Base-by-base conservation (phyloP, 2,329 filamentous ascomycete species). In the Beauveria asiatica region DNA sequence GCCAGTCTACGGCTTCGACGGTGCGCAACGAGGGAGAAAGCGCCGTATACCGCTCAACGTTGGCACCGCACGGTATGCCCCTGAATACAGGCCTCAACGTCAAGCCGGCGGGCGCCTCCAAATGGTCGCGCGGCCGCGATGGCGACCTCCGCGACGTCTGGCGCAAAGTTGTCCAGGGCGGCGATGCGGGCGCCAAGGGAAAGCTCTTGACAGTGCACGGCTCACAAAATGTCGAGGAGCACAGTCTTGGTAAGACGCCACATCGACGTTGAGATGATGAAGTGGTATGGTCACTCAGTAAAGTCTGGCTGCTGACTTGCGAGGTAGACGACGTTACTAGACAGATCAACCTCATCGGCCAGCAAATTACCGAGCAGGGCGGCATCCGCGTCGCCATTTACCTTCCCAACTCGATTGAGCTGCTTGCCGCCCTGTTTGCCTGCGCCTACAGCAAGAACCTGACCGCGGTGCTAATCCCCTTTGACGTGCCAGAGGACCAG, bases 111-210 rank as follows among this genome's bases (percentile, higher is more conserved):
- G 88, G 87, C 48, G 84, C 88, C 50, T 88, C 90, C 51, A 91
- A 91, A 74, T 97, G 92, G 89, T 82, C 88, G 10, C 79, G 82
- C 60, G 93, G 93, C 53, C 86, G 89, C 60, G 87, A 96, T 72
- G 94, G 94, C 49, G 93, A 99, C 68, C 77, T 99, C 65, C 83
- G 93, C 59, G 93, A 99, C 73, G 80, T 99, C 60, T 99, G 94
- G 94, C 84, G 87, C 64, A 83, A 83, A 68, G 88, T 85, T 46
- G 79, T 86, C 10, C 79, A 79, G 59, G 90, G 71, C 39, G 82
- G 85, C 60, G 83, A 85, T 41, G 83, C 86, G 50, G 87, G 86
- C 37, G 82, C 82, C 45, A 85, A 84, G 64, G 89, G 89, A 62
- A 85, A 85, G 67, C 81, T 97, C 62, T 77, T 90, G 71, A 96